Evolutionary conservation across 768 basidiomycete species (phyloP).

Genomic region (Cystobasidium onofrii): DNA sequence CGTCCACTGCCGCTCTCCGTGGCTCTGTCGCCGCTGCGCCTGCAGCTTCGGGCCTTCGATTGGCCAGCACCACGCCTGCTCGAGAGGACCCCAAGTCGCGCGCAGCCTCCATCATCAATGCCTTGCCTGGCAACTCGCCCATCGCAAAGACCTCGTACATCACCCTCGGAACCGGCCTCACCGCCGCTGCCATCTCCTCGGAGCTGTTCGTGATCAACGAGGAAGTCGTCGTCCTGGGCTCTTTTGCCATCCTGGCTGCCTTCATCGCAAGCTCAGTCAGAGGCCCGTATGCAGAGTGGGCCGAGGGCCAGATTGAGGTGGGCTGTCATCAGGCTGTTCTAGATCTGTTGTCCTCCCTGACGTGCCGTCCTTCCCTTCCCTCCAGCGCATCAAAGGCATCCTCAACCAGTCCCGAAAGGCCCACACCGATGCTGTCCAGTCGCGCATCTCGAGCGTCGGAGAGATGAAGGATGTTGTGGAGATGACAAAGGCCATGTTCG

Average conservation of each 20-base stretch:
- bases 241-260: conserved; percentile 37
- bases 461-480: conserved; percentile 94
- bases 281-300: conserved; percentile 88
- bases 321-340: conserved; percentile 19
- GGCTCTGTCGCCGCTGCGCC: neutral
- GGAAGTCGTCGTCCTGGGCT: conserved; percentile 52
- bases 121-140: conserved; percentile 64
- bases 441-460: conserved; percentile 80
- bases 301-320: conserved; percentile 68
- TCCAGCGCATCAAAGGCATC: conserved; percentile 62
- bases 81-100: conserved; percentile 35
- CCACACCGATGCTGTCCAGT: conserved; percentile 87
- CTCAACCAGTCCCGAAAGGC: conserved; percentile 72
- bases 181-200: conserved; percentile 87
- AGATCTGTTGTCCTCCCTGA: neutral
- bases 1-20: neutral
- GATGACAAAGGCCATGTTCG: conserved; percentile 81
- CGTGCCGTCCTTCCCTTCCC: neutral
- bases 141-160: conserved; percentile 64
- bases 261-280: conserved; percentile 51
- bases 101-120: conserved; percentile 81
- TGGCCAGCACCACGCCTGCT: conserved; percentile 25
- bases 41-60: neutral
- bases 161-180: conserved; percentile 63
- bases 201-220: conserved; percentile 97